A percentile compares a stretch with the other conserved stretches of the same genome.
Conservation (phyloP, 2,329 filamentous ascomycete genomes). For the Aspergillus ochraceoroseus region DNA sequence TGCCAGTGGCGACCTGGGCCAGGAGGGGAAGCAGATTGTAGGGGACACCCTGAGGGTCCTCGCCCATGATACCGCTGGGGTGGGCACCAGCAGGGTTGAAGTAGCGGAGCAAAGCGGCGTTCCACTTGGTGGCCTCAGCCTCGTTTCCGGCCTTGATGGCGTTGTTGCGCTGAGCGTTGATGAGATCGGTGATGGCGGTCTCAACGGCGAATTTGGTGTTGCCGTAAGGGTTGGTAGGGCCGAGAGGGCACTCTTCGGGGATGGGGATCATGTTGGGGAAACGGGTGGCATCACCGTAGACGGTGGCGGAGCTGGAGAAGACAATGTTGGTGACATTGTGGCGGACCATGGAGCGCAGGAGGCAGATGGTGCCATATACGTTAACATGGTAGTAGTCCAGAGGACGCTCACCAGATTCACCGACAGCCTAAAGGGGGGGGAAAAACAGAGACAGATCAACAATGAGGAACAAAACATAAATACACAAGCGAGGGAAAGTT, state of each 20-base stretch:
- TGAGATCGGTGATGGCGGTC: conserved; percentile 81
- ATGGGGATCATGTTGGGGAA: conserved; percentile 99
- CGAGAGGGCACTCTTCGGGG: conserved; percentile 91
- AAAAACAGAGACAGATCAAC: not conserved
- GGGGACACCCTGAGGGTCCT: conserved; percentile 91
- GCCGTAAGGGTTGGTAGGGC: conserved; percentile 95
- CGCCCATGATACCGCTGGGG: conserved; percentile 93
- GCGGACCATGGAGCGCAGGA: conserved; percentile 79
- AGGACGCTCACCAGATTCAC: conserved; percentile 88
- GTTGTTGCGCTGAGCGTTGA: conserved; percentile 80
- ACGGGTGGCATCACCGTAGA: conserved; percentile 95
- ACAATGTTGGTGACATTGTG: conserved; percentile 95
- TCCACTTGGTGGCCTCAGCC: conserved; percentile 70
- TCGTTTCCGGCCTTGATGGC: conserved; percentile 72
- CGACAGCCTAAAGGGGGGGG: conserved; percentile 66
- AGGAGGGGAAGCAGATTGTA: conserved; percentile 93
- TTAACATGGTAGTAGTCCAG: conserved; percentile 98
- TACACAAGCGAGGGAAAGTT: conserved; percentile 1
- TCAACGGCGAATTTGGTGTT: conserved; percentile 94
- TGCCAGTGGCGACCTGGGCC: conserved; percentile 91
- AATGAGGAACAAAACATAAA: not conserved
- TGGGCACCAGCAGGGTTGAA: conserved; percentile 97
- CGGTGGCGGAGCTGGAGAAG: conserved; percentile 96
- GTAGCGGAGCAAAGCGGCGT: conserved; percentile 87
- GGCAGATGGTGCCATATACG: conserved; percentile 82